These are phyloP conservation scores for Cinchona pubescens DNA, from an alignment of 257 asterid species.

Conservation along the genomic window DNA sequence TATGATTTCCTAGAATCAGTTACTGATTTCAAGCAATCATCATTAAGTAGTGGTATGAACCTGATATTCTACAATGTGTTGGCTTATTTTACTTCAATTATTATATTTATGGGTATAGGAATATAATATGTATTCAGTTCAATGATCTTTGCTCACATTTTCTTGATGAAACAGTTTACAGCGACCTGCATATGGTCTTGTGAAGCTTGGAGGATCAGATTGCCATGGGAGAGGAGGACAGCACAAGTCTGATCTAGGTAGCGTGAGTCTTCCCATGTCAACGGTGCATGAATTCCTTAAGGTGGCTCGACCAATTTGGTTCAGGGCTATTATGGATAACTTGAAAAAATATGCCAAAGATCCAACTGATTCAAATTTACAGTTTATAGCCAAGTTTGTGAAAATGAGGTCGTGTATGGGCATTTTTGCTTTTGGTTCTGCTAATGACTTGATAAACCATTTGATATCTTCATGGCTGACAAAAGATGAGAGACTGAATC, in stretches of 20 bases:
- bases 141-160: slow-evolving; percentile 2
- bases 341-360: slow-evolving; percentile 52
- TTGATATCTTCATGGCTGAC: slow-evolving; percentile 60
- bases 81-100: too few species aligned
- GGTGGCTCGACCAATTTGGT: slow-evolving; percentile 89
- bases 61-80: too few species aligned
- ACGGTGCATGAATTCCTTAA: slow-evolving; percentile 73
- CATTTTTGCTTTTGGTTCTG: slow-evolving; percentile 22
- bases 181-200: slow-evolving; percentile 59
- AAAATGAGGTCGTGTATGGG: slow-evolving; percentile 31
- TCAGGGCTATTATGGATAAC: slow-evolving; percentile 53
- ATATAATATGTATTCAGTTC: not conserved
- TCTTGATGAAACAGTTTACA: slow-evolving; percentile 52
- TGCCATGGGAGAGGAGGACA: slow-evolving; percentile 86
- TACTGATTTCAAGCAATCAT: too few species aligned
- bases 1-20: too few species aligned
- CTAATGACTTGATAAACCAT: slow-evolving; percentile 55
- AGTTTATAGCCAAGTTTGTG: slow-evolving; percentile 51
- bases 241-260: slow-evolving; percentile 86
- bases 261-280: slow-evolving; percentile 57
- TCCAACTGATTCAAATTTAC: slow-evolving; percentile 59
- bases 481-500: slow-evolving; percentile 54
- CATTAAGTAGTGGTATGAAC: too few species aligned
- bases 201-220: slow-evolving; percentile 97
- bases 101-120: not conserved